Evolutionary conservation across 208 protist species (phyloP), one percentile per base, ranked within the genome.

Genomic region (Trypanosoma brucei): DNA sequence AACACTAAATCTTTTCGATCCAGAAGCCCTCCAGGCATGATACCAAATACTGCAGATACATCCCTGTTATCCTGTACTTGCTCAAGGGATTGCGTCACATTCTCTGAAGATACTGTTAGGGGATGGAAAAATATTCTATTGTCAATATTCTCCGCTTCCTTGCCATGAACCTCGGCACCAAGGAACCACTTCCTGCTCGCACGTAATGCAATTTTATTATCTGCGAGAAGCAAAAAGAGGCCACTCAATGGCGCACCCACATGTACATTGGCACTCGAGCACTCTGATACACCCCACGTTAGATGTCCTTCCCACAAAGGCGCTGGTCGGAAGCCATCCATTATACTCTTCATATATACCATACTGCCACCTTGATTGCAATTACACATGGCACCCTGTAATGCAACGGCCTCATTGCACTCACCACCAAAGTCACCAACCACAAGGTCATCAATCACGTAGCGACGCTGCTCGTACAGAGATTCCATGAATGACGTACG

Each of bases 401-500:
- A 8, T 11, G 0, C 51, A 33, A 50, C 44, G 2, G 3, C n/a
- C 36, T 14, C 55, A 31, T 14, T 37, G 42, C 58, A 68, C 0
- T 62, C 49, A 9, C 65, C 71, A 56, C 65, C 71, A 50, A 55
- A 77, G 54, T 61, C 55, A 3, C 71, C 65, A 53, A 77, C 22
- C 14, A 77, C 51, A 42, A 72, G 14, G 35, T 72, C 65, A 7
- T 68, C 60, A 50, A 70, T 39, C 5, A 68, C 2, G 42, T 66
- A 77, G 6, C 65, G 55, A 1, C 66, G 57, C 35, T 70, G 72
- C 3, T 55, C 60, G 48, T 72, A 72, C 13, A 78, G 48, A 3
- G 62, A 68, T 31, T 52, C 52, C 51, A 0, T 35, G 38, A 78
- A 78, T 0, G 51, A 31, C 1, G 44, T 8, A 1, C 51, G 33